Evolutionary conservation across 176 grass and related monocot genomes (phyloP).

Genomic region (Triticum timopheevii): DNA sequence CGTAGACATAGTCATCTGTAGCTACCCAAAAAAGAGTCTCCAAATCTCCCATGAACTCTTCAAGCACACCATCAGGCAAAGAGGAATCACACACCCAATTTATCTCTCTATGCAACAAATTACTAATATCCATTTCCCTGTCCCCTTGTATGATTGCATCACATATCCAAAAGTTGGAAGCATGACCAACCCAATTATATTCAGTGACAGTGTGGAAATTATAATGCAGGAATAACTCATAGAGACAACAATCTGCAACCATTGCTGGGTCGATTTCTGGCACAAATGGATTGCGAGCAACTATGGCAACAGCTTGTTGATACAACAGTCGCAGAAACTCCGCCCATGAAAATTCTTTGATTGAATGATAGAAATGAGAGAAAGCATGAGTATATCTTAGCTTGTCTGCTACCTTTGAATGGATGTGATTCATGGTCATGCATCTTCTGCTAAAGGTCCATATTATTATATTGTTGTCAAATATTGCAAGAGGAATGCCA

Average conservation of each 20-base stretch:
- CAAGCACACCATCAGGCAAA: neutral
- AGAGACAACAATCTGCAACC: neutral
- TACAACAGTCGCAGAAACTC: neutral
- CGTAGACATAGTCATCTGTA: too few species aligned
- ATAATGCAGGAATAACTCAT: neutral
- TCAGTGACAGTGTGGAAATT: neutral
- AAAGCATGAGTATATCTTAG: neutral
- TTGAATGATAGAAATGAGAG: too few species aligned
- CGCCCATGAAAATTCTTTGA: too few species aligned
- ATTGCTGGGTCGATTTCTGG: fast-evolving
- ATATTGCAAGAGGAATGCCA: neutral
- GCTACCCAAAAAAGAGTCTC: neutral
- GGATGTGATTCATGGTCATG: neutral
- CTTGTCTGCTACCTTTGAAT: too few species aligned
- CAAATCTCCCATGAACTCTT: neutral
- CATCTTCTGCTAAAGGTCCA: constrained; percentile 11
- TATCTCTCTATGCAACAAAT: neutral
- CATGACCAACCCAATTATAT: neutral
- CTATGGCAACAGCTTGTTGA: neutral
- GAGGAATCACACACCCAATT: neutral
- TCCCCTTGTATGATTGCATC: neutral
- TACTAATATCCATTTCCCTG: neutral
- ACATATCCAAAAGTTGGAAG: constrained; percentile 20
- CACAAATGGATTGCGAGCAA: neutral
- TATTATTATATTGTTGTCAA: neutral